Evolutionary conservation across 495 filamentous ascomycete genomes (phyloP).

Genomic region (Venustampulla echinocandica): DNA sequence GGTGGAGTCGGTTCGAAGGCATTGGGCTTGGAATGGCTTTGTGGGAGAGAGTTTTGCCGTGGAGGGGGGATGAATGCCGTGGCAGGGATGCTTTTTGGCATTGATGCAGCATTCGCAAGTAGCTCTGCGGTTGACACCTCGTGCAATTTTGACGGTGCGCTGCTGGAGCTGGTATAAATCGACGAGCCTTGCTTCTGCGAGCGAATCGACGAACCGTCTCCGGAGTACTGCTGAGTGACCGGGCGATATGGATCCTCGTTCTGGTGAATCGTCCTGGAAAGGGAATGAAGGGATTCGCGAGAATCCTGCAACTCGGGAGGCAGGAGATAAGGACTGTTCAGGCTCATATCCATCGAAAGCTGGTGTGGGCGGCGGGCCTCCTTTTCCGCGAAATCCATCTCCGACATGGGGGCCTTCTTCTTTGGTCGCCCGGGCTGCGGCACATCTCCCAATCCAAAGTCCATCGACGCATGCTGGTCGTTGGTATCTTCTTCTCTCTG

Average conservation of each 20-base stretch:
- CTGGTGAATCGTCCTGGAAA: slow-evolving; percentile 61
- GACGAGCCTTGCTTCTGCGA: slow-evolving; percentile 49
- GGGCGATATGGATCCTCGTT: slow-evolving; percentile 80
- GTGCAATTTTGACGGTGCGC: slow-evolving; percentile 18
- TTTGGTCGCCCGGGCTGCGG: slow-evolving; percentile 28
- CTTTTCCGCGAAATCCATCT: slow-evolving; percentile 44
- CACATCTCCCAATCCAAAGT: slow-evolving; percentile 71
- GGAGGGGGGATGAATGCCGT: slow-evolving; percentile 17
- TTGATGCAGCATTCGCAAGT: slow-evolving; percentile 16
- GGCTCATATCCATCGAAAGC: slow-evolving; percentile 75
- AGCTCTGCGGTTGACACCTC: slow-evolving; percentile 15
- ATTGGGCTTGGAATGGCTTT: slow-evolving; percentile 4
- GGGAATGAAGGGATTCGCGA: slow-evolving; percentile 72
- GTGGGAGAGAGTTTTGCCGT: slow-evolving; percentile 20
- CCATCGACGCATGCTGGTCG: slow-evolving; percentile 85
- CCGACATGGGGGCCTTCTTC: background rate
- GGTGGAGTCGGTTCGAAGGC: slow-evolving; percentile 1
- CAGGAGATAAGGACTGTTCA: slow-evolving; percentile 81
- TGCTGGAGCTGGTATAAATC: slow-evolving; percentile 48
- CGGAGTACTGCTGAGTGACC: slow-evolving; percentile 47
- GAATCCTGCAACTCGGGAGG: slow-evolving; percentile 72
- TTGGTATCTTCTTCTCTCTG: slow-evolving; percentile 70
- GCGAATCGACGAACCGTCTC: slow-evolving; percentile 51
- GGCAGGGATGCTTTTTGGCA: slow-evolving; percentile 16
- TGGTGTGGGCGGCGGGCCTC: slow-evolving; percentile 50